Base-by-base conservation (phyloP, 2,329 filamentous ascomycete species). In the Septoria linicola region DNA sequence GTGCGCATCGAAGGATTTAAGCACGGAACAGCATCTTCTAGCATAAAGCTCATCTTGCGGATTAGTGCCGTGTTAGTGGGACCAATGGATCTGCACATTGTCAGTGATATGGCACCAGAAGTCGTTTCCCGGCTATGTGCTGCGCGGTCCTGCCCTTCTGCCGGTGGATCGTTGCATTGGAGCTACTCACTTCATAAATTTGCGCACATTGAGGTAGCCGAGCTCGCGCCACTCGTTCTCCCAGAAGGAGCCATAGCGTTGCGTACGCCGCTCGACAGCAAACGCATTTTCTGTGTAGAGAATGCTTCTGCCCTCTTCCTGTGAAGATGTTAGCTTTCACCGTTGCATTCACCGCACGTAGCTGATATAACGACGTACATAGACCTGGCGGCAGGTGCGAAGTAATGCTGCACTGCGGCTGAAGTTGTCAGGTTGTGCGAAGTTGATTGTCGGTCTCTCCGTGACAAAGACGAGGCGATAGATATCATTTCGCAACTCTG, bases 281-380 rank as follows among this genome's bases (percentile, higher is more conserved):
- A 79, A 79, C 2, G 62, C 65, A 56, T 79, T 78, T 55, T 76
- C 72, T n/a, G 73, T 69, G 54, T 80, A 80, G 0, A 80, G 66
- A 31, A 79, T 68, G 23, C 66, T 71, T 35, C 73, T 69, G 17
- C 67, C 76, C 66, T 79, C 76, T 25, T 70, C 54, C 57, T 59
- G 40, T 61, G 16, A 10, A 17, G 16, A 41, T 70, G 63, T 55
- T 32, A 56, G 56, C 35, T 5, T 42, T 14, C 37, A 34, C 43
- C 25, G 19, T 16, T 45, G 42, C 35, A 41, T 40, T 13, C 21
- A 19, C 40, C 37, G 37, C 46, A 19, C 27, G 35, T 16, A 16
- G 27, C 17, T 25, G 16, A n/a, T 13, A 25, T 27, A 10, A 27
- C 16, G 16, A 45, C 57, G 4, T 51, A 58, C 57, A 53, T 67